Evolutionary conservation across 1,284 basidiomycete species (phyloP), one percentile per base, ranked within the genome.

Genomic region (Golubevia sp.): DNA sequence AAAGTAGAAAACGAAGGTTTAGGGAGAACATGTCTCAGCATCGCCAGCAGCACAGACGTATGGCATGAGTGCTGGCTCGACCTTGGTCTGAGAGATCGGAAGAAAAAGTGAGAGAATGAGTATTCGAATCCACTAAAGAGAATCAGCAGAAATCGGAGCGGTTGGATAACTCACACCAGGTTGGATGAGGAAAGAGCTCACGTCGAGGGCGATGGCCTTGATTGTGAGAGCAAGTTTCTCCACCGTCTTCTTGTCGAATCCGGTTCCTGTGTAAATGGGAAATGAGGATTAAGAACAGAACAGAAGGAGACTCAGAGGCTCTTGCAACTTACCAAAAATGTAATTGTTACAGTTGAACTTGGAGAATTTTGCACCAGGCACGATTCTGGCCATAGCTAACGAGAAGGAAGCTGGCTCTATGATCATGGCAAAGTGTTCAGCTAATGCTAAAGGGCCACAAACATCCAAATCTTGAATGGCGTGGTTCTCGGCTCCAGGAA

Each of bases 391-490:
- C 20, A 8, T 20, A n/a, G 25, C 49, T 30, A 51, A 56, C 2
- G 30, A 56, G 18, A 38, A 20, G 21, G 55, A 52, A 53, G 52
- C 62, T 49, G n/a, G 57, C 23, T 25, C 52, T 30, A 65, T 51
- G 52, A 73, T 48, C 50, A 71, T 66, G 15, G 54, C 44, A 53
- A 73, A 61, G 30, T 71, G 71, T 34, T 66, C 67, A 20, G 54
- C 67, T 25, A 59, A 2, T 55, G 69, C 62, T 3, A 48, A 38
- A 2, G 63, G 59, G 3, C 67, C 65, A 38, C 72, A 74, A 3
- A 65, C 26, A 48, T 70, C 58, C n/a, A 61, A n/a, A 23, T 65
- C 63, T 26, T 76, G 72, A 0, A 76, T 8, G 1, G 55, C 55
- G 53, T 67, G 60, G 27, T 58, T 55, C 11, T 25, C 49, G 4